Evolutionary conservation across 2,329 filamentous ascomycete genomes (phyloP).

Genomic region (Lachnum nothofagi): DNA sequence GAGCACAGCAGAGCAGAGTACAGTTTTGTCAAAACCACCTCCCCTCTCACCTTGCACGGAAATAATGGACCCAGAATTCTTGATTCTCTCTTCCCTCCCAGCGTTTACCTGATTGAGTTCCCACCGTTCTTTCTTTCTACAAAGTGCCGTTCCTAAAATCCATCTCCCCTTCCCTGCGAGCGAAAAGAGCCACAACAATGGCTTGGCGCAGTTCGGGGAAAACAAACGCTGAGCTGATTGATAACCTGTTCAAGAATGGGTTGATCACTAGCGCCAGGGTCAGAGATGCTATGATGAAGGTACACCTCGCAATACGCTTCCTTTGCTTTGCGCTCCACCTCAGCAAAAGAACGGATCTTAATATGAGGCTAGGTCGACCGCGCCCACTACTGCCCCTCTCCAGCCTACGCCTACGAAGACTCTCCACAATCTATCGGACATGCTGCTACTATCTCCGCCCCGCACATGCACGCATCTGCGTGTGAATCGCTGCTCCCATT

Average conservation of each 20-base stretch:
- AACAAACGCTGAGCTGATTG: slow-evolving; percentile 69
- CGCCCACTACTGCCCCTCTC: slow-evolving; percentile 71
- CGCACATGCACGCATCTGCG: slow-evolving; percentile 67
- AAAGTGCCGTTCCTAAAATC: background rate
- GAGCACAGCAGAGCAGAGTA: too few species aligned
- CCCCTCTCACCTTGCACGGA: too few species aligned
- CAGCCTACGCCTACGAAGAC: slow-evolving; percentile 67
- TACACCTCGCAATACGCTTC: slow-evolving; percentile 49
- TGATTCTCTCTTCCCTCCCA: too few species aligned
- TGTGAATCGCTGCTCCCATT: slow-evolving; percentile 56
- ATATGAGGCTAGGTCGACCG: slow-evolving; percentile 65
- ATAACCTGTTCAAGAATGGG: slow-evolving; percentile 67
- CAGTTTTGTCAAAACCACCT: too few species aligned
- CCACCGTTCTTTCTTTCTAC: too few species aligned
- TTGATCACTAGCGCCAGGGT: slow-evolving; percentile 70
- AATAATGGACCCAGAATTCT: too few species aligned
- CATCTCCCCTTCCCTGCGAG: background rate
- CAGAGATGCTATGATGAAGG: slow-evolving; percentile 72
- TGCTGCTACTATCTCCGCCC: slow-evolving; percentile 64
- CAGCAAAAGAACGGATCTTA: slow-evolving; percentile 6
- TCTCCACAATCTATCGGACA: slow-evolving; percentile 64
- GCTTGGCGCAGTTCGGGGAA: slow-evolving; percentile 81
- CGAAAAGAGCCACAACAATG: slow-evolving; percentile 60
- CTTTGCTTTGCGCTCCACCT: background rate
- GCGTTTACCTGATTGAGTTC: too few species aligned